Conservation (phyloP, 1,284 basidiomycete species). For the Cutaneotrichosporon mucoides region DNA sequence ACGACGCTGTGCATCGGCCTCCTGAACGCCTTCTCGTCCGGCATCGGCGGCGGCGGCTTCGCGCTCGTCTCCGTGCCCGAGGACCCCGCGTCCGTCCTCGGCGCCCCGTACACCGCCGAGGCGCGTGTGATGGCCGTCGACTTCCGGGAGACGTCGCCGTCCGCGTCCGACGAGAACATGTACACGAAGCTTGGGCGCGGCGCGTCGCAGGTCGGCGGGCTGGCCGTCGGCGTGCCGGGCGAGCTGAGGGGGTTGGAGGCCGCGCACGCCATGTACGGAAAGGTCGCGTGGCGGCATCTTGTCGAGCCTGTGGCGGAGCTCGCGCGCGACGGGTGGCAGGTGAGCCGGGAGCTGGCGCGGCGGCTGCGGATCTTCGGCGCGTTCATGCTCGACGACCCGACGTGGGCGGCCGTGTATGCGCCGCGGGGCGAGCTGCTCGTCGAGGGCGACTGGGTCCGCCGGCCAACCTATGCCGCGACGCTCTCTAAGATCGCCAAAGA, state of each 20-base stretch:
- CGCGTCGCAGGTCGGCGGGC: conserved; percentile 65
- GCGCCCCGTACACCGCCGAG: neutral
- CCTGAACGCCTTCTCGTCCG: conserved; percentile 77
- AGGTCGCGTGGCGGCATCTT: conserved; percentile 68
- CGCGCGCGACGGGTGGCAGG: conserved; percentile 66
- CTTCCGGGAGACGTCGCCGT: conserved; percentile 83
- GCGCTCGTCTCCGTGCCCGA: conserved; percentile 77
- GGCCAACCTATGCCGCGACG: conserved; percentile 55
- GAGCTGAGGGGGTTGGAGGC: conserved; percentile 68
- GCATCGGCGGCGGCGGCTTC: conserved; percentile 88
- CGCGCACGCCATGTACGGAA: conserved; percentile 48
- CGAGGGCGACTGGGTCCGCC: conserved; percentile 67
- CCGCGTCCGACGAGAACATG: conserved; percentile 68
- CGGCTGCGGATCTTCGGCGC: conserved; percentile 59
- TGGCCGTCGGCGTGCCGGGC: conserved; percentile 78
- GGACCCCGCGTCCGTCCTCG: neutral
- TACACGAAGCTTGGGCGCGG: conserved; percentile 69
- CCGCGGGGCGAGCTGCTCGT: conserved; percentile 66
- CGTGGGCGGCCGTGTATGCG: conserved; percentile 77
- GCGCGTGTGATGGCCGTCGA: conserved; percentile 68
- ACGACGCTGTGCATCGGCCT: conserved; percentile 78
- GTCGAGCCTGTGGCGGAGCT: conserved; percentile 70
- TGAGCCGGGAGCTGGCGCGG: conserved; percentile 67
- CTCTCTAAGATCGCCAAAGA: conserved; percentile 41
- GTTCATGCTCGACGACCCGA: conserved; percentile 68